A percentile compares a stretch with the other conserved stretches of the same genome.
phyloP scores from a whole-genome alignment of 2,329 filamentous ascomycete species.

The Cryphonectria radicalis region DNA sequence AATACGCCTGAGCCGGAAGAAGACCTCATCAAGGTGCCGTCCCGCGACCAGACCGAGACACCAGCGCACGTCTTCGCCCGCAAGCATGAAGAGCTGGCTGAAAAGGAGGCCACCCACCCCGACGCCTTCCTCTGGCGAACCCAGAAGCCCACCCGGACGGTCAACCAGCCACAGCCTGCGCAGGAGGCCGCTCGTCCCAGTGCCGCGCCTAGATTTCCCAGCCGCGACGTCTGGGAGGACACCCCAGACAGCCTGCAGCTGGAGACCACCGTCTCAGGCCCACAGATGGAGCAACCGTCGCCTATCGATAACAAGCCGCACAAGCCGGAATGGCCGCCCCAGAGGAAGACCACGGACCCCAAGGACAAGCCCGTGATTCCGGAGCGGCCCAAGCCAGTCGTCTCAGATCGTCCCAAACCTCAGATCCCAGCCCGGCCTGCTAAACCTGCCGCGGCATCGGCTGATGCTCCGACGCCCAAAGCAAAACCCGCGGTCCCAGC shows the following conservation, averaged over 20 bases:
- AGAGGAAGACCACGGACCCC: conserved; percentile 45
- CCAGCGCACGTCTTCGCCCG: conserved; percentile 69
- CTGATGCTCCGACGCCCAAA: conserved; percentile 58
- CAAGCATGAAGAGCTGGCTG: conserved; percentile 67
- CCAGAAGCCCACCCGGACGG: conserved; percentile 54
- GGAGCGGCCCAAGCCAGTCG: conserved; percentile 56
- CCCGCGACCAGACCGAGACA: conserved; percentile 52
- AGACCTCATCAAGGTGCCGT: conserved; percentile 36
- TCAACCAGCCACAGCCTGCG: conserved; percentile 53
- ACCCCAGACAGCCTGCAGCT: conserved; percentile 81
- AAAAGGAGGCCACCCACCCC: conserved; percentile 53
- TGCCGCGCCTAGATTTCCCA: conserved; percentile 77
- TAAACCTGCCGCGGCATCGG: conserved; percentile 53
- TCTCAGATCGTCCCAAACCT: conserved; percentile 62
- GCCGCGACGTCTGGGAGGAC: conserved; percentile 94
- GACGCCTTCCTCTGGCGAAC: conserved; percentile 59
- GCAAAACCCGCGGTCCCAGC: conserved; percentile 83
- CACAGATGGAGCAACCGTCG: conserved; percentile 52
- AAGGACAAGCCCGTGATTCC: conserved; percentile 52
- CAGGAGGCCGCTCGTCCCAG: conserved; percentile 55
- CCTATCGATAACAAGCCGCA: conserved; percentile 54
- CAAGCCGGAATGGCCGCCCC: conserved; percentile 61
- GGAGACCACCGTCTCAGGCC: conserved; percentile 71
- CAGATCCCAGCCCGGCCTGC: conserved; percentile 64
- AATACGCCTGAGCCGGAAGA: conserved; percentile 71